phyloP scores from a whole-genome alignment of 1,284 basidiomycete species.

The Rhodotorula sp. region DNA sequence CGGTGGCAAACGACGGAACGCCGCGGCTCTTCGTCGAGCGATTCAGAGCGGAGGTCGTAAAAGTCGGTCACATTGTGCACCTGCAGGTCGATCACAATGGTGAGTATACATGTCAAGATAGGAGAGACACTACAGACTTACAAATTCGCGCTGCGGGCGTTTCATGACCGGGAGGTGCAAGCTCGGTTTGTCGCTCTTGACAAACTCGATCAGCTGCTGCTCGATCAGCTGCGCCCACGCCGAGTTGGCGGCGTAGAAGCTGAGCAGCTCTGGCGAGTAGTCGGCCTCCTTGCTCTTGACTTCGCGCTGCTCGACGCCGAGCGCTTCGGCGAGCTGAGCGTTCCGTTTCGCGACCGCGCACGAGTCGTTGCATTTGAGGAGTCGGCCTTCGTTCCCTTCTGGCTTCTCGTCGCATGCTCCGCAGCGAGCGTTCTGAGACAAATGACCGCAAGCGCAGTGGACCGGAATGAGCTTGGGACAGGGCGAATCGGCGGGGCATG shows the following conservation, averaged over 20 bases:
- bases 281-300: constrained; percentile 34
- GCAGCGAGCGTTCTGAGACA: constrained; percentile 68
- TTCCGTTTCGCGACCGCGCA: constrained; percentile 76
- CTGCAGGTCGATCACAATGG: not conserved
- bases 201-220: constrained; percentile 33
- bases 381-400: constrained; percentile 50
- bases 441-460: constrained; percentile 74
- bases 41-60: constrained; percentile 40
- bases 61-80: constrained; percentile 42
- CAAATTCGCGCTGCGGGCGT: constrained; percentile 42
- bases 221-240: constrained; percentile 25
- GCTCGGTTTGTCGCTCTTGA: constrained; percentile 37
- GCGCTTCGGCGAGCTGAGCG: constrained; percentile 76
- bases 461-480: constrained; percentile 59
- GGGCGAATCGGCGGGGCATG: constrained; percentile 73
- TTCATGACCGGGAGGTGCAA: constrained; percentile 43
- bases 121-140: constrained; percentile 1
- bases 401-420: constrained; percentile 59
- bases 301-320: constrained; percentile 64
- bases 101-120: not conserved
- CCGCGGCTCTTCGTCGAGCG: constrained; percentile 44
- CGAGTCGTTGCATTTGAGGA: constrained; percentile 65
- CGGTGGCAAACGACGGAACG: constrained; percentile 41
- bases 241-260: constrained; percentile 25
- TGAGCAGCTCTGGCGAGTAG: constrained; percentile 24